A percentile compares a stretch with the other conserved stretches of the same genome.
These are phyloP conservation scores for Kuraishia ogatae DNA, from an alignment of 805 yeast genomes.

Conservation along the genomic window DNA sequence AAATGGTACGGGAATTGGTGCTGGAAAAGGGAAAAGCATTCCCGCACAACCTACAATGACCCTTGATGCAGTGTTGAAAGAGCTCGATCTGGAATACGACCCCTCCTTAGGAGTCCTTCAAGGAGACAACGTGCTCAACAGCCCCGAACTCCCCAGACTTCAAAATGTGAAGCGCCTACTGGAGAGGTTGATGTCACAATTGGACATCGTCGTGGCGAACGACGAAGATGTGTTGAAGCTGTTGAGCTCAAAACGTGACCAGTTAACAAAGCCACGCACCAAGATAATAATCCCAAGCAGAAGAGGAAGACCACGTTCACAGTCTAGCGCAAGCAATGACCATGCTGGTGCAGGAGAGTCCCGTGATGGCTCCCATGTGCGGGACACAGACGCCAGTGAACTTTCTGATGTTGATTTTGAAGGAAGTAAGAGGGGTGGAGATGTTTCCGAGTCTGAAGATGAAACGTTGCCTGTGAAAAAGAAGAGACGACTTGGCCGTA, in stretches of 20 bases:
- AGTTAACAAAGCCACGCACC: constrained; percentile 4
- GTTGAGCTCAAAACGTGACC: not conserved
- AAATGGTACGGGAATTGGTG: not conserved
- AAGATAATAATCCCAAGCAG: constrained; percentile 5
- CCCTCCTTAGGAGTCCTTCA: constrained; percentile 49
- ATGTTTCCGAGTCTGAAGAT: not conserved
- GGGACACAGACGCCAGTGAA: not conserved
- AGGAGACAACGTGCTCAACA: constrained; percentile 44
- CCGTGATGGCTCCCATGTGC: constrained; percentile 1
- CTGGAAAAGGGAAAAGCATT: constrained; percentile 3
- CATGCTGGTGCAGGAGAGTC: not conserved
- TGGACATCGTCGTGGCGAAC: constrained; percentile 22
- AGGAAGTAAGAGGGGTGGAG: constrained; percentile 3
- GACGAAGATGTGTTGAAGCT: constrained; percentile 21
- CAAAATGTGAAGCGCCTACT: constrained; percentile 22
- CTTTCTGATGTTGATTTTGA: constrained; percentile 2
- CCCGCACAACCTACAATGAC: constrained; percentile 28
- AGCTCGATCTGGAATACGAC: constrained; percentile 47
- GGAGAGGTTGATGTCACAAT: constrained; percentile 28
- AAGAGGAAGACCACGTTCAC: not conserved
- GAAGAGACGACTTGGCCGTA: constrained; percentile 2
- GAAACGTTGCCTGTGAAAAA: not conserved
- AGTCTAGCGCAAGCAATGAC: not conserved
- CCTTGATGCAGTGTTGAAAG: constrained; percentile 42
- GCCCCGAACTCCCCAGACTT: constrained; percentile 18